Percentiles rank a stretch among this genome's conserved stretches.
phyloP scores from a whole-genome alignment of 1,284 basidiomycete species.

The Peniophora sp. region DNA sequence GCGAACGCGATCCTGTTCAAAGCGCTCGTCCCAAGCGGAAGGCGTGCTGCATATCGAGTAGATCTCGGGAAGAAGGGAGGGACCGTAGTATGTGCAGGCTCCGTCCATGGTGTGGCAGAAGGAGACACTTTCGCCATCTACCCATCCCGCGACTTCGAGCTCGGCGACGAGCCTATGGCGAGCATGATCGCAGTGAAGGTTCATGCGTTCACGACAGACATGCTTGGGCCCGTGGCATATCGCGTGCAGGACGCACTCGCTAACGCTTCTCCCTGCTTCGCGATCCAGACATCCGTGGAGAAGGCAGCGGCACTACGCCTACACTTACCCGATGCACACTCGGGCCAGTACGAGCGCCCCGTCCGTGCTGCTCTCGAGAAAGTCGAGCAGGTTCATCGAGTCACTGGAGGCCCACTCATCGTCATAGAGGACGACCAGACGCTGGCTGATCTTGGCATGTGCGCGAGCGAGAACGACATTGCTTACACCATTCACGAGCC shows the following conservation, averaged over 20 bases:
- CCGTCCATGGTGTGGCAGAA: neutral
- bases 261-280: no score
- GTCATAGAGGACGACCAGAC: neutral
- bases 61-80: neutral
- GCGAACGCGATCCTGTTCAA: conserved; percentile 12
- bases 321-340: neutral
- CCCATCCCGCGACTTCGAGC: neutral
- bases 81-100: neutral
- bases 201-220: neutral
- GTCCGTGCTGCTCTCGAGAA: neutral
- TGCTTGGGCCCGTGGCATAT: no score
- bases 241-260: no score
- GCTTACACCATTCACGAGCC: neutral
- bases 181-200: neutral
- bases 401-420: neutral
- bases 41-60: conserved; percentile 2
- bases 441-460: neutral
- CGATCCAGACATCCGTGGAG: no score
- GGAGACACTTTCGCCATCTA: neutral
- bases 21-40: conserved; percentile 5
- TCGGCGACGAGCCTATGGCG: neutral
- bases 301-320: neutral
- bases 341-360: neutral
- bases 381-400: neutral
- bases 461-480: neutral